These are phyloP conservation scores for Fraxinus greggii DNA, from an alignment of 305 asterid species.

Conservation along the genomic window DNA sequence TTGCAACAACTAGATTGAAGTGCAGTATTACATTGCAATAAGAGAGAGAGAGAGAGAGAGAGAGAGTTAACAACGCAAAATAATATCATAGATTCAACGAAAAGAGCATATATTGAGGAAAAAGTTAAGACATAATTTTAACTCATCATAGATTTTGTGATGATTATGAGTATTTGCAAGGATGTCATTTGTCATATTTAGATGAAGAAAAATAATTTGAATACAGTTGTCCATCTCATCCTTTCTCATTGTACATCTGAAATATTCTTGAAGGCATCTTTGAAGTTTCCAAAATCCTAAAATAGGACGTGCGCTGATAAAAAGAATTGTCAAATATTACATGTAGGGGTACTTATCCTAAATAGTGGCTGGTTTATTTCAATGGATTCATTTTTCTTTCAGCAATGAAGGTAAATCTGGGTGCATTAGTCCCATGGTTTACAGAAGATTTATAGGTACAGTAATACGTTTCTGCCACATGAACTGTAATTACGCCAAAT, in stretches of 20 bases:
- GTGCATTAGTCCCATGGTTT: not conserved
- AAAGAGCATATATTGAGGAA: not conserved
- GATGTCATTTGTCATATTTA: not conserved
- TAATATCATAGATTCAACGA: not conserved
- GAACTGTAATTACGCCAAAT: not conserved
- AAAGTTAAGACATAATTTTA: no score
- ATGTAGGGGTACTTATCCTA: not conserved
- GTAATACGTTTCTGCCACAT: not conserved
- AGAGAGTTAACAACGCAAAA: not conserved
- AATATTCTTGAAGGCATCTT: not conserved
- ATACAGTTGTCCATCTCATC: not conserved
- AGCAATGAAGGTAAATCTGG: not conserved
- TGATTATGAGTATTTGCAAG: not conserved
- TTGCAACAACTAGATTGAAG: constrained; percentile 6
- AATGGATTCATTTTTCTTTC: not conserved
- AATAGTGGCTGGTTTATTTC: not conserved
- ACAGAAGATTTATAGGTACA: not conserved
- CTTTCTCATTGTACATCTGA: not conserved
- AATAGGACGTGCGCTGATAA: not conserved
- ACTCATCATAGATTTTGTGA: not conserved
- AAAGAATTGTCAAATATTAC: not conserved
- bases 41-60: not conserved
- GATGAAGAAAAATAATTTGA: not conserved
- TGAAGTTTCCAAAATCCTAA: not conserved
- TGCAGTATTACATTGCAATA: not conserved